Conservation (phyloP, 2,329 filamentous ascomycete genomes). For the Ambrosiella xylebori region DNA sequence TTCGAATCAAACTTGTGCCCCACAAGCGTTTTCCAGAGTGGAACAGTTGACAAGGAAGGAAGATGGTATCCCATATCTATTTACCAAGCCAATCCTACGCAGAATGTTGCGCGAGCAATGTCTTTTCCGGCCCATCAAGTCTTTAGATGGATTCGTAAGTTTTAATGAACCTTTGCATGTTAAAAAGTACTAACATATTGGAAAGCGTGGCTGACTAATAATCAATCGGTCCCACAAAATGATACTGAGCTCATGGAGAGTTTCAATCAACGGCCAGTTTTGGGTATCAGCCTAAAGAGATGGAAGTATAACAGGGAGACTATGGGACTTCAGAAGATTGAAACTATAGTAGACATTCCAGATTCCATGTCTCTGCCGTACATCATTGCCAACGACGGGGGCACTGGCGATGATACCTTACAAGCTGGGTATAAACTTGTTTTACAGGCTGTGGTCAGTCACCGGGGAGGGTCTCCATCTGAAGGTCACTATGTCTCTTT, state of each 20-base stretch:
- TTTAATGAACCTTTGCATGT: background rate
- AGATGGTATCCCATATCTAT: slow-evolving; percentile 14
- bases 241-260: slow-evolving; percentile 78
- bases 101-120: slow-evolving; percentile 48
- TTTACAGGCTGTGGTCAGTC: slow-evolving; percentile 81
- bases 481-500: slow-evolving; percentile 87
- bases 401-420: slow-evolving; percentile 34
- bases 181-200: background rate
- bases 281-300: slow-evolving; percentile 84
- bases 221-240: slow-evolving; percentile 34
- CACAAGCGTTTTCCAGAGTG: slow-evolving; percentile 44
- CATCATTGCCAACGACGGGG: slow-evolving; percentile 44
- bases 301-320: slow-evolving; percentile 30
- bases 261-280: slow-evolving; percentile 68
- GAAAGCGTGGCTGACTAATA: slow-evolving; percentile 65
- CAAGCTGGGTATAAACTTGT: slow-evolving; percentile 87
- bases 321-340: slow-evolving; percentile 24
- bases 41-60: slow-evolving; percentile 34
- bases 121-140: slow-evolving; percentile 97
- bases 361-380: slow-evolving; percentile 64
- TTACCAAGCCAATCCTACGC: slow-evolving; percentile 24
- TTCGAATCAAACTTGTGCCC: slow-evolving; percentile 20
- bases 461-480: slow-evolving; percentile 45
- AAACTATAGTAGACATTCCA: slow-evolving; percentile 75
- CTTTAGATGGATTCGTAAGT: slow-evolving; percentile 76